These are phyloP conservation scores for Beauveria rudraprayagi DNA, from an alignment of 2,329 filamentous ascomycete genomes.

Conservation along the genomic window DNA sequence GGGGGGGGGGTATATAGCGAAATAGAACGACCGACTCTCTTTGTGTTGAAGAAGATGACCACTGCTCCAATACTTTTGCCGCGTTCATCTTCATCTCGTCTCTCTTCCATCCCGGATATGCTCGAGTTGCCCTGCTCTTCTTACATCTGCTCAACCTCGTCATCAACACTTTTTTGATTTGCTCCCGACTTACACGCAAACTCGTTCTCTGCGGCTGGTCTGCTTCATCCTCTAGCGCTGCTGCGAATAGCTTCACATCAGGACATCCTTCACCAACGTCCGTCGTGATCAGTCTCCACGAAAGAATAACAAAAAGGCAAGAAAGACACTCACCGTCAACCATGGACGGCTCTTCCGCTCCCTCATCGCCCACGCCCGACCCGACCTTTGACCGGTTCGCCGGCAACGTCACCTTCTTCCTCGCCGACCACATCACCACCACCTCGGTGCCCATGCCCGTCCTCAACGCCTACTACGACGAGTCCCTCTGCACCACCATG, in stretches of 20 bases:
- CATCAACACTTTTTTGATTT: neutral
- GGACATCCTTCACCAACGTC: no score
- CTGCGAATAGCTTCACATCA: no score
- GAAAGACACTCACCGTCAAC: neutral
- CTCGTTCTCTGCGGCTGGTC: neutral
- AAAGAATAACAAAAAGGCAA: neutral
- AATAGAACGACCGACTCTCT: neutral
- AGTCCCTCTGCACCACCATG: constrained; percentile 37
- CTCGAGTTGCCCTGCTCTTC: neutral
- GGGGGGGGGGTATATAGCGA: neutral
- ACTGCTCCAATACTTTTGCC: neutral
- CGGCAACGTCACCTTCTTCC: constrained; percentile 29
- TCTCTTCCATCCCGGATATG: neutral
- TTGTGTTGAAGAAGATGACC: neutral
- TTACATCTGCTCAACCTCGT: neutral
- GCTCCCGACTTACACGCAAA: neutral
- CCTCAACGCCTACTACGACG: constrained; percentile 26
- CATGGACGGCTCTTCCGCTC: neutral
- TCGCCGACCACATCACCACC: constrained; percentile 22
- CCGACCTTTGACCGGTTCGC: constrained; percentile 25
- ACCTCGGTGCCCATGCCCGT: constrained; percentile 24
- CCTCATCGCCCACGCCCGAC: neutral
- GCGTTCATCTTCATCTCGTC: neutral
- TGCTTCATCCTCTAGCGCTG: neutral
- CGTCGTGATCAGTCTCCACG: neutral